phyloP scores from a whole-genome alignment of 495 filamentous ascomycete genomes.

The Neurospora africana region DNA sequence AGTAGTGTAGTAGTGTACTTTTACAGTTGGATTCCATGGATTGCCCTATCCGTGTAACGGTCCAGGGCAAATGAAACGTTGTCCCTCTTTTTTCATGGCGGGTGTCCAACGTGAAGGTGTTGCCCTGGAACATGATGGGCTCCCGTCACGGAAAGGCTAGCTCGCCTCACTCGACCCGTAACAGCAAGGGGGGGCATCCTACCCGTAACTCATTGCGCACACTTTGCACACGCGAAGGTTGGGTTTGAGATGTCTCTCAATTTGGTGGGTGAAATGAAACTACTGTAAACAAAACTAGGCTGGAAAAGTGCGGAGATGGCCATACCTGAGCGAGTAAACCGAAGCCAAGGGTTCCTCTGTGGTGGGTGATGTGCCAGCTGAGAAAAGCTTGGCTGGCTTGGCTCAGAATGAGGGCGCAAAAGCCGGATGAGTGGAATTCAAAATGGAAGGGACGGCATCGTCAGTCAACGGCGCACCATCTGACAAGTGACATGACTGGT shows the following conservation, averaged over 20 bases:
- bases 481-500: background rate
- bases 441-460: background rate
- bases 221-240: background rate
- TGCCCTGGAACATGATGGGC: background rate
- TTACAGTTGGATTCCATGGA: background rate
- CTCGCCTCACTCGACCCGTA: background rate
- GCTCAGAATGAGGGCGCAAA: background rate
- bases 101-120: background rate
- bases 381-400: background rate
- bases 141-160: background rate
- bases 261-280: background rate
- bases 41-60: background rate
- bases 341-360: background rate
- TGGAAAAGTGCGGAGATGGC: background rate
- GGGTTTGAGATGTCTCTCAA: background rate
- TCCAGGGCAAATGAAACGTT: background rate
- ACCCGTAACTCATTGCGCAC: background rate
- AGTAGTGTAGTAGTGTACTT: background rate
- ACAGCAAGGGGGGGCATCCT: background rate
- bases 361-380: background rate
- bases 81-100: background rate
- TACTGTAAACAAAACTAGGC: background rate
- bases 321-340: background rate
- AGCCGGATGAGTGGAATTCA: background rate
- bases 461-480: background rate